phyloP scores from a whole-genome alignment of 2,329 filamentous ascomycete genomes.

The Epichloe aotearoae region DNA sequence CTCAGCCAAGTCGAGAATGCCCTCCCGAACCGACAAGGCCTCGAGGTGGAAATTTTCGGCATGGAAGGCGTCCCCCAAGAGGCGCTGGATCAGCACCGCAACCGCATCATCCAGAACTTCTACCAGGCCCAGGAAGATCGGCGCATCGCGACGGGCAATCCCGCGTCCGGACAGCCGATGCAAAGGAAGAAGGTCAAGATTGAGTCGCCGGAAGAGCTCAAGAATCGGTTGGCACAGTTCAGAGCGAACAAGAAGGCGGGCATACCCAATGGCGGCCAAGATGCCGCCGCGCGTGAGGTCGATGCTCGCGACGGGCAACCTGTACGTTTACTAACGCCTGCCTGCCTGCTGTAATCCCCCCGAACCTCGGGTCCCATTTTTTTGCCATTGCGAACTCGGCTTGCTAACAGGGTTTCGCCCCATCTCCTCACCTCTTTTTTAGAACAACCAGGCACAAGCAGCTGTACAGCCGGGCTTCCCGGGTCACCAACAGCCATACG shows the following conservation, averaged over 20 bases:
- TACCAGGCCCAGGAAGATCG: constrained; percentile 77
- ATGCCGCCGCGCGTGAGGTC: neutral
- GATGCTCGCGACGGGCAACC: constrained; percentile 14
- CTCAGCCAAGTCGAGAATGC: constrained; percentile 84
- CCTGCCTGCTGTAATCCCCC: too few species aligned
- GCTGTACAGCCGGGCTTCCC: constrained; percentile 12
- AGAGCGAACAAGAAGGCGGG: constrained; percentile 42
- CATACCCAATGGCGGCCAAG: neutral
- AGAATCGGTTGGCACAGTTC: constrained; percentile 66
- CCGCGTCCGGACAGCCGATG: constrained; percentile 49
- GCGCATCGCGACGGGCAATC: constrained; percentile 71
- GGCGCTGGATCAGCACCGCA: constrained; percentile 68
- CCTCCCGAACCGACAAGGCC: constrained; percentile 67
- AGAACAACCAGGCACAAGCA: constrained; percentile 10
- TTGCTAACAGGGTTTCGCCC: neutral
- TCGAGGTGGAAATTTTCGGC: constrained; percentile 93
- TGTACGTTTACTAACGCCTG: constrained; percentile 6
- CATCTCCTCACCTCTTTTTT: too few species aligned
- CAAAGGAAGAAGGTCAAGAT: constrained; percentile 59
- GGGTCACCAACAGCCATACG: constrained; percentile 14
- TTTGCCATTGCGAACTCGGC: neutral
- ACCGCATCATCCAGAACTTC: constrained; percentile 73
- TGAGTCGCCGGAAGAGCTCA: constrained; percentile 64
- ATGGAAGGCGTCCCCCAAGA: constrained; percentile 91
- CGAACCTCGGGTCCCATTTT: neutral